Evolutionary conservation across 169 alveolate species (phyloP).

Genomic region (Ichthyophthirius multifiliis): DNA sequence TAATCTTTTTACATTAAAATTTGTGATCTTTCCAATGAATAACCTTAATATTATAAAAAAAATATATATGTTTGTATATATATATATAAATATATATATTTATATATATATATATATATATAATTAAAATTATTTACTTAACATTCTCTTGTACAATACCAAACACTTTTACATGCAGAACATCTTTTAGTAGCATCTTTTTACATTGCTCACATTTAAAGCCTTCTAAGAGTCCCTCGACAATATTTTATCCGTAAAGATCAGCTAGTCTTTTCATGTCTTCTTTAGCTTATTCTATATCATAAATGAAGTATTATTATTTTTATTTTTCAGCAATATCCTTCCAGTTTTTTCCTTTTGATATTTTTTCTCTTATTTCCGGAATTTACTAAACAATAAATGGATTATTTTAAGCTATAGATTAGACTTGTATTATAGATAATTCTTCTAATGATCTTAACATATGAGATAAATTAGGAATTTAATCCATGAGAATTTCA

Average conservation of each 20-base stretch:
- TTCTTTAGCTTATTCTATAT: conserved; percentile 39
- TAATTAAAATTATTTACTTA: conserved; percentile 31
- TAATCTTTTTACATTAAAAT: not conserved
- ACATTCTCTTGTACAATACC: conserved; percentile 88
- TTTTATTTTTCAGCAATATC: conserved; percentile 64
- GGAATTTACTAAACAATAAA: conserved; percentile 80
- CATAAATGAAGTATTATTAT: conserved; percentile 38
- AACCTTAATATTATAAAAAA: not conserved
- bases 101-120: no score
- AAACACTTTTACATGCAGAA: conserved; percentile 75
- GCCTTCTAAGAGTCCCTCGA: conserved; percentile 81
- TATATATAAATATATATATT: no score
- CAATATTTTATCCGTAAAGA: conserved; percentile 64
- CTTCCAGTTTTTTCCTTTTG: conserved; percentile 63
- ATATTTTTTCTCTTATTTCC: conserved; percentile 56
- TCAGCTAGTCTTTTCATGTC: conserved; percentile 54
- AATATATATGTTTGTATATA: not conserved
- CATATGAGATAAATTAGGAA: conserved; percentile 74
- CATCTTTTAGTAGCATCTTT: conserved; percentile 78
- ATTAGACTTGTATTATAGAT: conserved; percentile 58
- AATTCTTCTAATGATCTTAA: conserved; percentile 83
- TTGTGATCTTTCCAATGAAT: conserved; percentile 7
- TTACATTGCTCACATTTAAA: conserved; percentile 83
- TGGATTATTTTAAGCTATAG: conserved; percentile 54
- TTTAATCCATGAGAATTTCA: conserved; percentile 74